Base-by-base conservation (phyloP, 2,329 filamentous ascomycete genomes). In the Didymella exigua region DNA sequence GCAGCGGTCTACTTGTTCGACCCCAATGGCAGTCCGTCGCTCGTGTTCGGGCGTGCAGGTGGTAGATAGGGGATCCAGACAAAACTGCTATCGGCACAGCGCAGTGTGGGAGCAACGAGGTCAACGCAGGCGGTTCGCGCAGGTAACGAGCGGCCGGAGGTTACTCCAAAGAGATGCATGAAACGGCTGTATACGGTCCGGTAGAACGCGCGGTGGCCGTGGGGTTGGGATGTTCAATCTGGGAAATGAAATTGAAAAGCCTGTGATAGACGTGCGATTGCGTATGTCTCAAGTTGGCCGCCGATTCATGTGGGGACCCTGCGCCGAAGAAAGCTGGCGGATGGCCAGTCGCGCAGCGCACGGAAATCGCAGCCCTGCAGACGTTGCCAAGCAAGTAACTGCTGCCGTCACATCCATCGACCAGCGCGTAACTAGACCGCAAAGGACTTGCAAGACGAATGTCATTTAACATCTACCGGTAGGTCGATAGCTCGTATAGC, bases 81-180 rank as follows among this genome's bases (percentile, higher is more conserved):
- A 34, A 27, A 41, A 10, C 31, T 38, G 23, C 36, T 30, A 24
- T 45, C 33, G 38, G 36, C 10, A 14, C 41, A 42, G 36, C 10
- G 16, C 41, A 49, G 44, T 24, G 33, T 49, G 53, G 52, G 53
- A 41, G 60, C 58, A 56, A 59, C 55, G 63, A 64, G 56, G 61
- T 62, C 54, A 56, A 58, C 45, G 38, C 27, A 47, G 42, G 46
- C 44, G 49, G 54, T 33, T 59, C 47, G 61, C 43, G 57, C 50
- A 59, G 55, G 60, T 64, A 66, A 67, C 59, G 63, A 69, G 59
- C 58, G 60, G 51, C 46, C 47, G 59, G 58, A 61, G 53, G 51
- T 54, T 48, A 44, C 57, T 48, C 59, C 41, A 54, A 50, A 46
- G 27, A 8, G 38, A 49, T 53, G 49, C 43, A 52, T 55, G 31